Conservation (phyloP, 208 protist genomes). For the Trypanosoma brucei region DNA sequence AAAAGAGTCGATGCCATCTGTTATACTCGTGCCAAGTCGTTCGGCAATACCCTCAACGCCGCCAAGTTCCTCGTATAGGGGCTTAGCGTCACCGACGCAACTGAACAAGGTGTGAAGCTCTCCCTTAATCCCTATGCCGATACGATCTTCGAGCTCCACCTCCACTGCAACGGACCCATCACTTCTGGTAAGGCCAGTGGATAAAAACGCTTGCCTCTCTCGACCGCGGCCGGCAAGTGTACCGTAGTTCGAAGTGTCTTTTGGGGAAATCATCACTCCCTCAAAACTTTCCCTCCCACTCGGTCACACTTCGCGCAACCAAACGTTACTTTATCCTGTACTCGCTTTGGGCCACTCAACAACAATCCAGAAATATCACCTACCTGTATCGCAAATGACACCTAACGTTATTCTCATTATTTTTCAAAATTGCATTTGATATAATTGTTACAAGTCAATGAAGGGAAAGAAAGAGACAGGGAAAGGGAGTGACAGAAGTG, state of each 20-base stretch:
- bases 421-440: too few species aligned
- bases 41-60: constrained; percentile 40
- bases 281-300: too few species aligned
- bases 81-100: constrained; percentile 48
- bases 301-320: too few species aligned
- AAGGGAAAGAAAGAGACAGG: too few species aligned
- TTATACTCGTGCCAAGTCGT: constrained; percentile 37
- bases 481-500: too few species aligned
- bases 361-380: too few species aligned
- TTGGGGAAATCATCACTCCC: not conserved
- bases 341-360: too few species aligned
- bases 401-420: too few species aligned
- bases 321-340: not conserved
- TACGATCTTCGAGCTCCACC: constrained; percentile 22
- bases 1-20: constrained; percentile 26
- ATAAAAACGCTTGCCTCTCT: not conserved
- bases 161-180: constrained; percentile 4
- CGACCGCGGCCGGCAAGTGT: not conserved
- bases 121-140: constrained; percentile 27
- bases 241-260: not conserved
- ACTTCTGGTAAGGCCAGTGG: not conserved
- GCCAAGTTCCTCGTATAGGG: constrained; percentile 53
- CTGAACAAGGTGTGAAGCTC: constrained; percentile 56
- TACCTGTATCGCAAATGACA: too few species aligned
- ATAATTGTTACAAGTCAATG: too few species aligned